Conservation (phyloP, 192 early-diverging fungal species). For the Podila epigama region DNA sequence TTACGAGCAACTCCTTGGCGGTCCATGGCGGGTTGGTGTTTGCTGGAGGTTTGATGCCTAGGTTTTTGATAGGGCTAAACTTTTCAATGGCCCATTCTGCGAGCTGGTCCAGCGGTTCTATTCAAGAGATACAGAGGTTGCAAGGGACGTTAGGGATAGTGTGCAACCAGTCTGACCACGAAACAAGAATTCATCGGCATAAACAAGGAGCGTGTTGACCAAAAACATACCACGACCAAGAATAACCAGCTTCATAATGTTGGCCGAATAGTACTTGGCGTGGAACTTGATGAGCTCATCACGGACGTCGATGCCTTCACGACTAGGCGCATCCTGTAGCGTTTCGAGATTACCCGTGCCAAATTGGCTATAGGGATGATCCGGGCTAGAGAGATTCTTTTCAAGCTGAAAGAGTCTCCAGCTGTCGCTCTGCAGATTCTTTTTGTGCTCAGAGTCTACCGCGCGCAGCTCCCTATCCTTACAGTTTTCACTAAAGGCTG, state of each 20-base stretch:
- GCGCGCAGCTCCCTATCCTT: conserved; percentile 94
- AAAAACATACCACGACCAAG: conserved; percentile 77
- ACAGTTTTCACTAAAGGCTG: conserved; percentile 86
- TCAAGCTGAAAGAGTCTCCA: conserved; percentile 92
- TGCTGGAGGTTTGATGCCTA: conserved; percentile 73
- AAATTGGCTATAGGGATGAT: conserved; percentile 89
- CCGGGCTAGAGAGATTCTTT: conserved; percentile 76
- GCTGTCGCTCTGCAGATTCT: conserved; percentile 90
- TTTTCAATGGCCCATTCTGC: conserved; percentile 82
- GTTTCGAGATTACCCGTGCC: conserved; percentile 93
- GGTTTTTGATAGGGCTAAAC: conserved; percentile 83
- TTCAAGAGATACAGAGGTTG: neutral
- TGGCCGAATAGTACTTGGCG: conserved; percentile 89
- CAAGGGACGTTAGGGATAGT: neutral
- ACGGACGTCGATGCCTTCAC: conserved; percentile 81
- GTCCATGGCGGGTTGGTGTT: conserved; percentile 76
- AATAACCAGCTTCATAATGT: conserved; percentile 94
- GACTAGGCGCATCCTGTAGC: conserved; percentile 68
- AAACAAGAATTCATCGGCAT: neutral
- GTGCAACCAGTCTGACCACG: neutral
- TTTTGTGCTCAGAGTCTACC: conserved; percentile 97
- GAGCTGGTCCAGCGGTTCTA: conserved; percentile 88
- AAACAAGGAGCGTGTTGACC: too few relatives aligned
- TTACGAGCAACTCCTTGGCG: conserved; percentile 69
- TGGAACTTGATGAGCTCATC: conserved; percentile 89